These are phyloP conservation scores for Mycena chlorophos DNA, from an alignment of 768 basidiomycete genomes.

Conservation along the genomic window DNA sequence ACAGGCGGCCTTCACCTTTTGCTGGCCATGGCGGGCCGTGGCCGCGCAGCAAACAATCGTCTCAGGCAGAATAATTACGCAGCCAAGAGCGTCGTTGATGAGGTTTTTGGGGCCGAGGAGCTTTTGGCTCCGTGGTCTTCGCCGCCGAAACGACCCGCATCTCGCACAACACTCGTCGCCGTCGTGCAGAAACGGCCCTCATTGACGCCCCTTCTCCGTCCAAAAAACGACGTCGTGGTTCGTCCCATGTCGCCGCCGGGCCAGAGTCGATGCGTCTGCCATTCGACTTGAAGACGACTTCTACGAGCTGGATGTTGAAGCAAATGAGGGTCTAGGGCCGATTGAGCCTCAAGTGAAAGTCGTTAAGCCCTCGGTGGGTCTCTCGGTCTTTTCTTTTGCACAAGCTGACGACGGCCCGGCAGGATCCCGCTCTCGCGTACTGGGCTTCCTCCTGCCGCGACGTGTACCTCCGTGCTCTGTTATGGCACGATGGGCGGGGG, in stretches of 20 bases:
- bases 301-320: background rate
- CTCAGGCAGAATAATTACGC: too few relatives aligned
- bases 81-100: too few relatives aligned
- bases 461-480: background rate
- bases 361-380: background rate
- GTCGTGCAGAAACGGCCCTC: too few relatives aligned
- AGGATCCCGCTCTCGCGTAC: background rate
- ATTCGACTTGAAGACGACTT: background rate
- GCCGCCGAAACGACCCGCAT: too few relatives aligned
- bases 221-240: background rate
- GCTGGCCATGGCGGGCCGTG: too few relatives aligned
- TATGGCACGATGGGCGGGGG: background rate
- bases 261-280: background rate
- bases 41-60: too few relatives aligned
- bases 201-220: background rate
- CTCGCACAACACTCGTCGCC: too few relatives aligned
- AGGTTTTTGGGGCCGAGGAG: too few relatives aligned
- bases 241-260: too few relatives aligned
- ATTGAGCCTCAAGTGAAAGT: background rate
- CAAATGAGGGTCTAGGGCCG: background rate
- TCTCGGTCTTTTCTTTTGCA: background rate
- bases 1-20: too few relatives aligned
- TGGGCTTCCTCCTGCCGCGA: background rate
- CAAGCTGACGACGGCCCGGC: background rate
- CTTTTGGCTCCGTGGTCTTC: too few relatives aligned